Evolutionary conservation across 1,284 basidiomycete species (phyloP), one percentile per base, ranked within the genome.

Genomic region (Ganoderma resinaceum): DNA sequence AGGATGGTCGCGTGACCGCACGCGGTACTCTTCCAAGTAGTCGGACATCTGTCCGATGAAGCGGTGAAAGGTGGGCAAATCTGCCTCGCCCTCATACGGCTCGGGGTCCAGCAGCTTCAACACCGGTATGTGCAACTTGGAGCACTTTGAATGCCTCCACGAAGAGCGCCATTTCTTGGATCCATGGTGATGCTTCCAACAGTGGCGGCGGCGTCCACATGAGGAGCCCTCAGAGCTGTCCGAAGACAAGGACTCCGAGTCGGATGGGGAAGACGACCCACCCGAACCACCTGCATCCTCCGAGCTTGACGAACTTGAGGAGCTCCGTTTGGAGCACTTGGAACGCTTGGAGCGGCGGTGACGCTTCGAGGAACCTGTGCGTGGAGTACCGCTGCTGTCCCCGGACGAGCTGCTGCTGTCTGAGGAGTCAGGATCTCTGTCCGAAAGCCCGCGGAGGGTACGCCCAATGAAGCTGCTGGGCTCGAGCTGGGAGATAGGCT

Each of bases 1-100:
- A 0, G 57, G 59, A 1, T 38, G 29, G 66, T 63, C 64, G 0
- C 8, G 0, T 3, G 4, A 23, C 1, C 67, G n/a, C 1, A 73
- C 16, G 2, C 66, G 14, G 35, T 69, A 72, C 0, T 52, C 69
- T 0, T 58, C 20, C 3, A 75, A 3, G 31, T 70, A 72, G 3
- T 68, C 65, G 0, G 52, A 55, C 12, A 49, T 63, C 42, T 75
- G 63, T 1, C 63, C 40, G 46, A 72, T 68, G 53, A 75, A 73
- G 35, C 69, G 68, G n/a, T 75, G 71, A 57, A 75, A 75, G 6
- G 60, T 65, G 20, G 71, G 66, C 12, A 66, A 61, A 20, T 75
- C 67, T 0, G 69, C 23, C 2, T 33, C 38, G 0, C 74, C 74
- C 23, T 71, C 65, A 26, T 75, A 75, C 4, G 46, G 40, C 20